These are phyloP conservation scores for Carpinus viminea DNA, from an alignment of 306 rosid genomes.

Conservation along the genomic window DNA sequence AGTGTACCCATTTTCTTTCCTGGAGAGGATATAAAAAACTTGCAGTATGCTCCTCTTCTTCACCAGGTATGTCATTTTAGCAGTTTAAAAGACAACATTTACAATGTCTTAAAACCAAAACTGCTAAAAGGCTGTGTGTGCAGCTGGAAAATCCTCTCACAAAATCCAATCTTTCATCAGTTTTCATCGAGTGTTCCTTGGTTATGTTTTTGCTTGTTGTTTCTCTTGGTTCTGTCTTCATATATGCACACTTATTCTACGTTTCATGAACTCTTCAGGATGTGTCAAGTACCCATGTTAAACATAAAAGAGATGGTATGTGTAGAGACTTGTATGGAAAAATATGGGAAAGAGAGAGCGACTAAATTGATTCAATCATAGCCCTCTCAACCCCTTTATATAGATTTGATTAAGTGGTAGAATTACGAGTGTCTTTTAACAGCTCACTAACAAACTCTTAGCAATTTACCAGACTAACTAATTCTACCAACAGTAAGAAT, in stretches of 20 bases:
- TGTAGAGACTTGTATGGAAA: too few relatives aligned
- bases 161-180: neutral
- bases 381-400: too few relatives aligned
- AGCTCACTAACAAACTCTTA: too few relatives aligned
- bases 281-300: neutral
- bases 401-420: too few relatives aligned
- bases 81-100: conserved; percentile 3
- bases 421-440: too few relatives aligned
- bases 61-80: conserved; percentile 59
- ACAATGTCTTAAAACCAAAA: neutral
- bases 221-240: neutral
- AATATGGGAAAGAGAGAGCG: too few relatives aligned
- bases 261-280: neutral
- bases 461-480: too few relatives aligned
- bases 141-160: neutral
- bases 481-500: too few relatives aligned
- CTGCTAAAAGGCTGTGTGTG: neutral
- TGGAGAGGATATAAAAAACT: conserved; percentile 80
- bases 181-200: neutral
- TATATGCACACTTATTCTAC: neutral
- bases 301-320: neutral
- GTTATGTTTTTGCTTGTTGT: neutral
- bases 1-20: conserved; percentile 79
- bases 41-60: conserved; percentile 98
- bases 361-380: too few relatives aligned